Evolutionary conservation across 257 asterid genomes (phyloP).

Genomic region (Handroanthus guayacan): DNA sequence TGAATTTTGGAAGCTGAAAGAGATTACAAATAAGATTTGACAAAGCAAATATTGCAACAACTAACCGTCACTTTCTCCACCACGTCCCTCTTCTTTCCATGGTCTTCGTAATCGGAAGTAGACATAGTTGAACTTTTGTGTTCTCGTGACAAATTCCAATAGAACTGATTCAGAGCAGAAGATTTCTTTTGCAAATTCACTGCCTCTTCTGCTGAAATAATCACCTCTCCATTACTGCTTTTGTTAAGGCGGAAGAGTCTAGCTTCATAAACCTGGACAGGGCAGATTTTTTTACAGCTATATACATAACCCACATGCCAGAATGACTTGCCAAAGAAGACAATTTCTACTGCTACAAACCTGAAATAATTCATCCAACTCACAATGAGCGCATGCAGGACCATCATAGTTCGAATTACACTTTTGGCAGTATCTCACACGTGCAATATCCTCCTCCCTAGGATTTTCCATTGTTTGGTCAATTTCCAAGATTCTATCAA

Average conservation of each 20-base stretch:
- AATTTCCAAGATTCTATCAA: conserved; percentile 78
- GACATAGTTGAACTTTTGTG: conserved; percentile 54
- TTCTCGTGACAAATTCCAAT: conserved; percentile 71
- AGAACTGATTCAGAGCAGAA: conserved; percentile 77
- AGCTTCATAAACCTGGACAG: conserved; percentile 84
- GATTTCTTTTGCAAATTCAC: conserved; percentile 79
- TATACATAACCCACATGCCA: conserved; percentile 10
- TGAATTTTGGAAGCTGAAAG: not conserved
- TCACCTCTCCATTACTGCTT: conserved; percentile 68
- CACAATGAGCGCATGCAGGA: conserved; percentile 85
- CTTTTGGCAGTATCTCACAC: conserved; percentile 81
- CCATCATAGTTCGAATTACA: conserved; percentile 83
- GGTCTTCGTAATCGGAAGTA: conserved; percentile 52
- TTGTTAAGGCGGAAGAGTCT: conserved; percentile 87
- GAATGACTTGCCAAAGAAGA: conserved; percentile 9
- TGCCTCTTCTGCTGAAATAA: conserved; percentile 91
- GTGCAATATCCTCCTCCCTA: conserved; percentile 73
- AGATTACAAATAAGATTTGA: conserved; percentile 22
- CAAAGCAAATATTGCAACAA: conserved; percentile 37
- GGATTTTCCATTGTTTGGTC: conserved; percentile 90
- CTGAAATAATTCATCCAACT: conserved; percentile 95
- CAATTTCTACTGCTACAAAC: conserved; percentile 47
- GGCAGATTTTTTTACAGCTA: conserved; percentile 28
- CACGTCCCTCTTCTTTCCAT: conserved; percentile 78
- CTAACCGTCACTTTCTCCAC: conserved; percentile 83